These are phyloP conservation scores for Fusarium secorum DNA, from an alignment of 2,329 filamentous ascomycete genomes.

Conservation along the genomic window DNA sequence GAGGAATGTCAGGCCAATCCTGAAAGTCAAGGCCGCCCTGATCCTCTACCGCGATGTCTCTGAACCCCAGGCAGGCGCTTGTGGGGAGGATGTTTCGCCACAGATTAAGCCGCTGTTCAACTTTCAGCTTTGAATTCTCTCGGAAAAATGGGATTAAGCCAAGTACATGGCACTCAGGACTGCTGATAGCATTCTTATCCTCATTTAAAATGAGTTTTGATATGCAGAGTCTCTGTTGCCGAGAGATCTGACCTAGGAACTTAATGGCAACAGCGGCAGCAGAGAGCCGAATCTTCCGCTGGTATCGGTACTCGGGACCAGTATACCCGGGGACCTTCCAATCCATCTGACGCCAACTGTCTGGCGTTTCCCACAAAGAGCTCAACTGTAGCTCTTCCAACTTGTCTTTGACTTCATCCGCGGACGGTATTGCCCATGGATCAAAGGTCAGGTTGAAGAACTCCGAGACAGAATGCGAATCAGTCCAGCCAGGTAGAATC, in stretches of 20 bases:
- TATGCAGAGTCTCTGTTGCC: background rate
- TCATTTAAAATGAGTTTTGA: constrained; percentile 1
- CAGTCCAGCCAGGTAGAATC: background rate
- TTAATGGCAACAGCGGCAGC: constrained; percentile 4
- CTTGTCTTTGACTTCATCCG: background rate
- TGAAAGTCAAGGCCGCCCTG: background rate
- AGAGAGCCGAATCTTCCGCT: background rate
- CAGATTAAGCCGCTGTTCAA: constrained; percentile 15
- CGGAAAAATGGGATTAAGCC: constrained; percentile 20
- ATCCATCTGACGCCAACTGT: no score
- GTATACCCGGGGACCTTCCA: no score
- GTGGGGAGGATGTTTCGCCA: background rate
- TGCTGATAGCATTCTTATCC: background rate
- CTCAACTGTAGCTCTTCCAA: background rate
- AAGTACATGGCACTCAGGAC: background rate
- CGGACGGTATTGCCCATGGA: background rate
- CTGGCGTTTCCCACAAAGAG: background rate
- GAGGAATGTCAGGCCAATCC: background rate
- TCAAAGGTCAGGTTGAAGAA: background rate
- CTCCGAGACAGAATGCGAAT: background rate
- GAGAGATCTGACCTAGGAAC: background rate
- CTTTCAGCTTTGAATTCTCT: constrained; percentile 1
- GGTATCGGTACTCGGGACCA: background rate
- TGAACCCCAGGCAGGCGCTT: accelerated
- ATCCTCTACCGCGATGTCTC: accelerated